Conservation (phyloP, 2,329 filamentous ascomycete genomes). For the Penicillium frequentans region DNA sequence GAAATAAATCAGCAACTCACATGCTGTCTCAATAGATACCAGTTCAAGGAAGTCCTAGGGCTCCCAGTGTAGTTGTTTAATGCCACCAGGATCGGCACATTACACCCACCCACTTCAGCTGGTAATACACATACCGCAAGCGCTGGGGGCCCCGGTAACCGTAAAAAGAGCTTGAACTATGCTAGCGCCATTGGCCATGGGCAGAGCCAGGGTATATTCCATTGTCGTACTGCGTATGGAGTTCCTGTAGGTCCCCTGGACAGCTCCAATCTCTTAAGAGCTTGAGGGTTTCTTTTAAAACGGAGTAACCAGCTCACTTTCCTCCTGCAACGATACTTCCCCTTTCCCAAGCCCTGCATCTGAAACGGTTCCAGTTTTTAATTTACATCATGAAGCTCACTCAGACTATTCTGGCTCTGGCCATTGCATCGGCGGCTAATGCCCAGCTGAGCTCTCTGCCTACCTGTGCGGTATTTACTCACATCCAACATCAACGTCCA, state of each 20-base stretch:
- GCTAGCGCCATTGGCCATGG: neutral
- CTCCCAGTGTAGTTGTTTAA: neutral
- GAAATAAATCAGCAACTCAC: neutral
- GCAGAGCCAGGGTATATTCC: neutral
- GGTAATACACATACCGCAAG: neutral
- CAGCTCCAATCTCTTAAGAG: neutral
- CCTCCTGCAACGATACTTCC: neutral
- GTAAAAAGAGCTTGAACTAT: neutral
- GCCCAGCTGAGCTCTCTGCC: conserved; percentile 45
- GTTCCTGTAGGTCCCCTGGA: neutral
- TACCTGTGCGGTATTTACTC: conserved; percentile 50
- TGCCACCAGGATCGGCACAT: neutral
- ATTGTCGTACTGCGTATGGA: neutral
- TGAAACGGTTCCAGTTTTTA: conserved; percentile 1
- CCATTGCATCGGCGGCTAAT: conserved; percentile 26
- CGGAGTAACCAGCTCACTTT: neutral
- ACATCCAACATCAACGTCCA: neutral
- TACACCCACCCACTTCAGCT: neutral
- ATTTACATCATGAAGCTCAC: conserved; percentile 49
- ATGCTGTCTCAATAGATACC: neutral
- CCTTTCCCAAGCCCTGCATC: neutral
- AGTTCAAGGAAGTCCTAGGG: neutral
- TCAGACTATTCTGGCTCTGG: conserved; percentile 53
- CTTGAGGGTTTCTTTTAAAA: neutral
- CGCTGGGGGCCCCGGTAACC: neutral